These are phyloP conservation scores for Daldinia loculata DNA, from an alignment of 495 filamentous ascomycete genomes.

Conservation along the genomic window DNA sequence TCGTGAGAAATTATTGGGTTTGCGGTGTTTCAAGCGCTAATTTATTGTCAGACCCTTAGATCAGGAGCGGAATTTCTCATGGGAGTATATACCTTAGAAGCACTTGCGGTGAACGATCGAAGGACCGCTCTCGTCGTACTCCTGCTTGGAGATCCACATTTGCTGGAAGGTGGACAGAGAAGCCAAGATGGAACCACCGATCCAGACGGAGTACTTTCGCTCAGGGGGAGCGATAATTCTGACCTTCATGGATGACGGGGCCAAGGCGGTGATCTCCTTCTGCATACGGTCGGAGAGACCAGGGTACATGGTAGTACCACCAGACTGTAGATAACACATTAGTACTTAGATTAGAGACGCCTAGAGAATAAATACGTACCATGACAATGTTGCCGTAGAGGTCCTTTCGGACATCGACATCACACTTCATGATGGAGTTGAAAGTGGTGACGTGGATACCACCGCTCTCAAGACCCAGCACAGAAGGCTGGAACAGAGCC, in stretches of 20 bases:
- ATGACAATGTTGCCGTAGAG: conserved; percentile 99
- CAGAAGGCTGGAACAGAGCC: conserved; percentile 98
- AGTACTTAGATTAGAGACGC: conserved; percentile 26
- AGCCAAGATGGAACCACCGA: conserved; percentile 99
- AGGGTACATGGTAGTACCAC: conserved; percentile 99
- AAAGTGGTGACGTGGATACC: conserved; percentile 99
- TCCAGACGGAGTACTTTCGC: conserved; percentile 99
- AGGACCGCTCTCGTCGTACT: conserved; percentile 99
- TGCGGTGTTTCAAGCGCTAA: conserved; percentile 23
- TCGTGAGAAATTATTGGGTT: conserved; percentile 44
- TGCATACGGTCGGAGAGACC: conserved; percentile 99
- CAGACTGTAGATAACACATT: conserved; percentile 69
- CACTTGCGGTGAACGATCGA: conserved; percentile 99
- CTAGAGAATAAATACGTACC: conserved; percentile 65
- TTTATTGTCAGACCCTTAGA: neutral
- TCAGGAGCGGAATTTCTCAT: neutral
- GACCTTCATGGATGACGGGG: conserved; percentile 98
- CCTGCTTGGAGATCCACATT: conserved; percentile 99
- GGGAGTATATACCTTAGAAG: conserved; percentile 81
- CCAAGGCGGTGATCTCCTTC: conserved; percentile 99
- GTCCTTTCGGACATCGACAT: conserved; percentile 99
- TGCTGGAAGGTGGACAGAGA: conserved; percentile 99
- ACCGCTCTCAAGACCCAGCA: conserved; percentile 96
- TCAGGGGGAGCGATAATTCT: conserved; percentile 98
- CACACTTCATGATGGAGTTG: conserved; percentile 99